phyloP scores from a whole-genome alignment of 2,329 filamentous ascomycete species.

The Claviceps pazoutovae region DNA sequence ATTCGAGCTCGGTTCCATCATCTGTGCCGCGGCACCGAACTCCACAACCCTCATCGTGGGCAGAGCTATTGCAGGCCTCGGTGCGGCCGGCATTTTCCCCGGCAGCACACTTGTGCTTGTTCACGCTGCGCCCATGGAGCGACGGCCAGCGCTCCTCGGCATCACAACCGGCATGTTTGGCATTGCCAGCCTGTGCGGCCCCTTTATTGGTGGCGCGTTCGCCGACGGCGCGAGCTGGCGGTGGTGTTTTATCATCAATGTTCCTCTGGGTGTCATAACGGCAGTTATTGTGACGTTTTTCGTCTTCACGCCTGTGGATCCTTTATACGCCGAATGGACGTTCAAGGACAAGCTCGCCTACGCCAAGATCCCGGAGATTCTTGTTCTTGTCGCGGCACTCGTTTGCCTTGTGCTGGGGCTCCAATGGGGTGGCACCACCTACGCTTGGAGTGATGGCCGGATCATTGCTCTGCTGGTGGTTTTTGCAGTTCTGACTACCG shows the following conservation, averaged over 20 bases:
- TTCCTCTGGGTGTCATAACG: slow-evolving; percentile 12
- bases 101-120: slow-evolving; percentile 31
- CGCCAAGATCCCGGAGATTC: slow-evolving; percentile 18
- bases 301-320: slow-evolving; percentile 18
- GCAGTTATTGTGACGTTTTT: slow-evolving; percentile 14
- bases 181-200: background rate
- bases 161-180: background rate
- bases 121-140: slow-evolving; percentile 15
- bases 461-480: slow-evolving; percentile 19
- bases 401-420: slow-evolving; percentile 35
- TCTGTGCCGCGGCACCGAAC: slow-evolving; percentile 29
- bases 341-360: background rate
- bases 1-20: slow-evolving; percentile 39
- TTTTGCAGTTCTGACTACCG: slow-evolving; percentile 17
- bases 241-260: slow-evolving; percentile 19
- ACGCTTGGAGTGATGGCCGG: slow-evolving; percentile 14
- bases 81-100: slow-evolving; percentile 28
- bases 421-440: slow-evolving; percentile 30
- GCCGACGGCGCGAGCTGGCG: slow-evolving; percentile 14
- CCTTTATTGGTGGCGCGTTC: slow-evolving; percentile 4
- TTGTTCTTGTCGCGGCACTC: slow-evolving; percentile 21
- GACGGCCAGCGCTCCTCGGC: slow-evolving; percentile 1
- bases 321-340: background rate
- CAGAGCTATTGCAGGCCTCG: slow-evolving; percentile 29
- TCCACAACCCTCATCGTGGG: slow-evolving; percentile 29